phyloP scores from a whole-genome alignment of 495 filamentous ascomycete genomes.

The Astrothelium subdiscretum region DNA sequence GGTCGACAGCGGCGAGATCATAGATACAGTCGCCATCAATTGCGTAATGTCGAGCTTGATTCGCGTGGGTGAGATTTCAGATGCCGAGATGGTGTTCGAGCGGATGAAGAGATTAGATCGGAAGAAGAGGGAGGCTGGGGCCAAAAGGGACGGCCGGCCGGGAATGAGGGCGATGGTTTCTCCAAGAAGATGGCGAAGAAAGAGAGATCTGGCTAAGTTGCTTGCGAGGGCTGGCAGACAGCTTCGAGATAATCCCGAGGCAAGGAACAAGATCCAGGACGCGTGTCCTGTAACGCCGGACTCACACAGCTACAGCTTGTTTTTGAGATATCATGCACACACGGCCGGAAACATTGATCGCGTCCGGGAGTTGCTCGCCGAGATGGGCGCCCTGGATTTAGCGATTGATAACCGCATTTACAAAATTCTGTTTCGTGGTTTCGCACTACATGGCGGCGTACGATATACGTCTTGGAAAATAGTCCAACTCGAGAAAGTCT shows the following conservation, averaged over 20 bases:
- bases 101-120: constrained; percentile 56
- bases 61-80: constrained; percentile 52
- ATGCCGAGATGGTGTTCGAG: constrained; percentile 67
- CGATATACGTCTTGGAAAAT: constrained; percentile 52
- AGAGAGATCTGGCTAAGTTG: constrained; percentile 26
- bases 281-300: constrained; percentile 48
- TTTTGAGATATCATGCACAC: constrained; percentile 41
- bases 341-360: constrained; percentile 45
- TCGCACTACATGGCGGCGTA: constrained; percentile 55
- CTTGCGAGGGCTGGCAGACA: constrained; percentile 35
- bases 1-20: constrained; percentile 68
- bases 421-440: constrained; percentile 59
- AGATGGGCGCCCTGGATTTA: constrained; percentile 38
- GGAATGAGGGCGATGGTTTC: constrained; percentile 19
- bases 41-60: constrained; percentile 71
- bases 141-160: constrained; percentile 20
- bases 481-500: constrained; percentile 38
- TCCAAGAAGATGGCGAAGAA: constrained; percentile 24
- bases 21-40: constrained; percentile 81
- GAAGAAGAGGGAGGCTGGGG: constrained; percentile 8
- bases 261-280: constrained; percentile 38
- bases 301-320: constrained; percentile 50
- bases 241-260: constrained; percentile 45
- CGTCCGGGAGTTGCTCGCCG: constrained; percentile 46
- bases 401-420: constrained; percentile 10